Percentiles rank a stretch among this genome's conserved stretches.
Evolutionary conservation across 2,329 filamentous ascomycete species (phyloP).

Genomic region (Aureobasidium sp.): DNA sequence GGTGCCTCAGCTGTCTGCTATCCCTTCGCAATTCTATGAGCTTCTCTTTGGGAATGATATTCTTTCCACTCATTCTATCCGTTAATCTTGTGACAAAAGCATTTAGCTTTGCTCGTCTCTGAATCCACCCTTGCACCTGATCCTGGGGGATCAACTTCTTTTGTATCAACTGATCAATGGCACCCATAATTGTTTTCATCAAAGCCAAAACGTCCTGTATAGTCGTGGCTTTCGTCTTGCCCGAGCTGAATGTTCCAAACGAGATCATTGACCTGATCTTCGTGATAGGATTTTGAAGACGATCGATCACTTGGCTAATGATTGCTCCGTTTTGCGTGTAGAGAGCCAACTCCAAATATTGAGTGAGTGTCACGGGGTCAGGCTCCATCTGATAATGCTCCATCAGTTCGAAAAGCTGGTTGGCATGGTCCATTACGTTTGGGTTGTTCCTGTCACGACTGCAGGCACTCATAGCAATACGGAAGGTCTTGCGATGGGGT

Average conservation of each 20-base stretch:
- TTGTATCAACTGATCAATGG: conserved; percentile 26
- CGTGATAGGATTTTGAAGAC: conserved; percentile 21
- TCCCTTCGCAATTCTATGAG: conserved; percentile 9
- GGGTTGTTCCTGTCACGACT: conserved; percentile 68
- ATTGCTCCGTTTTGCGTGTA: conserved; percentile 29
- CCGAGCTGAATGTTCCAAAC: conserved; percentile 19
- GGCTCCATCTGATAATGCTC: conserved; percentile 35
- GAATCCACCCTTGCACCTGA: conserved; percentile 19
- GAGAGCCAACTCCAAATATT: conserved; percentile 53
- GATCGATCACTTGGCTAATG: conserved; percentile 24
- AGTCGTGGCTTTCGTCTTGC: conserved; percentile 3
- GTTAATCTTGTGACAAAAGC: conserved; percentile 18
- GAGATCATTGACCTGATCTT: conserved; percentile 20
- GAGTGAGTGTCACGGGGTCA: conserved; percentile 46
- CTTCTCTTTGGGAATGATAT: neutral
- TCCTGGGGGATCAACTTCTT: conserved; percentile 21
- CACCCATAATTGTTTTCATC: conserved; percentile 22
- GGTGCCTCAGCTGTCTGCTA: conserved; percentile 8
- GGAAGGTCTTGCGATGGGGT: conserved; percentile 50
- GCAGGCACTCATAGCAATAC: conserved; percentile 67
- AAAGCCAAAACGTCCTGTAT: conserved; percentile 20
- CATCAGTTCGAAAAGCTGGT: conserved; percentile 61
- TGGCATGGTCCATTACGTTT: conserved; percentile 60
- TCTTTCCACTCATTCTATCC: conserved; percentile 12
- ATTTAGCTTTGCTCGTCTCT: conserved; percentile 19